Conservation (phyloP, 257 asterid genomes). For the Gardenia jasminoides region DNA sequence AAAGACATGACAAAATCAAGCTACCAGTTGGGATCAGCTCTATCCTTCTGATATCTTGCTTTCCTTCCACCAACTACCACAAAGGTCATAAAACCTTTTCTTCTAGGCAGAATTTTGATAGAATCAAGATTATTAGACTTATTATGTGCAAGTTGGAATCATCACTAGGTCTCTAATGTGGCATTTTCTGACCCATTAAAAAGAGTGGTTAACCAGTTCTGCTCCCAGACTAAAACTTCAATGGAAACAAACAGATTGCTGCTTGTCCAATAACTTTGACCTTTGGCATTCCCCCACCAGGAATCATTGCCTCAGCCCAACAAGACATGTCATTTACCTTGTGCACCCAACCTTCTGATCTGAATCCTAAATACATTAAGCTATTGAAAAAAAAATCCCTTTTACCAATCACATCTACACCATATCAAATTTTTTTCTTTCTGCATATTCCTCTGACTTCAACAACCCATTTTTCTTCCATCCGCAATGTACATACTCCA, state of each 20-base stretch:
- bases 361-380: background rate
- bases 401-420: background rate
- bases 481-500: background rate
- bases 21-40: background rate
- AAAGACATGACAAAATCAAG: background rate
- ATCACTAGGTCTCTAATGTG: background rate
- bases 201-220: background rate
- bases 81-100: background rate
- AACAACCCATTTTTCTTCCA: background rate
- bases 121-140: background rate
- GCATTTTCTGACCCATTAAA: too few species aligned
- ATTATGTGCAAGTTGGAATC: background rate
- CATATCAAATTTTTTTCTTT: background rate
- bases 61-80: background rate
- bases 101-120: background rate
- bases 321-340: background rate
- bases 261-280: background rate
- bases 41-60: background rate
- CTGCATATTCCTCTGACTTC: background rate
- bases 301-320: too few species aligned
- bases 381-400: background rate
- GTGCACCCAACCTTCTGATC: background rate
- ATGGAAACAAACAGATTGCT: background rate
- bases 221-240: background rate
- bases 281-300: background rate